Percentiles rank a stretch among this genome's conserved stretches.
These are phyloP conservation scores for Citrullus mucosospermus DNA, from an alignment of 306 rosid species.

Conservation along the genomic window DNA sequence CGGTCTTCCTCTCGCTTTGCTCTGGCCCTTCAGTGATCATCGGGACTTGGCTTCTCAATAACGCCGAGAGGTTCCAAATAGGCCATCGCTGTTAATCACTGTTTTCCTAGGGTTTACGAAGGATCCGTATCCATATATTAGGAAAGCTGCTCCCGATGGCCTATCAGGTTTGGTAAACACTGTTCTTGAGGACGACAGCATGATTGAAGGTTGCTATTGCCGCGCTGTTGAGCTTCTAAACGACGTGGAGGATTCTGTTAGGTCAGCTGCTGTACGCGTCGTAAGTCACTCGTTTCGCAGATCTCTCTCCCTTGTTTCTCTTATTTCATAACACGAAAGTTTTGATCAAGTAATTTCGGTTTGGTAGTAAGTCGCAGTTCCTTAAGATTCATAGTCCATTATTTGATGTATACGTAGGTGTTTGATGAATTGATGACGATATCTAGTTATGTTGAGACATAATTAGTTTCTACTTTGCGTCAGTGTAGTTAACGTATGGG, in stretches of 20 bases:
- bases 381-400: background rate
- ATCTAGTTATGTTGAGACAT: background rate
- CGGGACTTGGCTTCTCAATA: constrained; percentile 54
- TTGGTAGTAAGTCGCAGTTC: background rate
- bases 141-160: constrained; percentile 58
- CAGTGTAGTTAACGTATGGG: too few relatives aligned
- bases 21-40: constrained; percentile 32
- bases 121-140: constrained; percentile 70
- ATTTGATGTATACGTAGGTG: background rate
- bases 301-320: background rate
- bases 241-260: constrained; percentile 52
- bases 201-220: constrained; percentile 52
- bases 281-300: constrained; percentile 26
- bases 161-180: constrained; percentile 37
- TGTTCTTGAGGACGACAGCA: constrained; percentile 20
- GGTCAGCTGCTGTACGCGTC: constrained; percentile 44
- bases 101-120: constrained; percentile 62
- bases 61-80: constrained; percentile 34
- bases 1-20: constrained; percentile 49
- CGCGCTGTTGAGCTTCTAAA: constrained; percentile 54
- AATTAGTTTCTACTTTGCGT: too few relatives aligned
- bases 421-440: background rate
- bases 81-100: constrained; percentile 32
- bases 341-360: background rate
- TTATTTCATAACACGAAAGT: background rate